Base-by-base conservation (phyloP, 2,329 filamentous ascomycete species). In the Fusarium humuli region DNA sequence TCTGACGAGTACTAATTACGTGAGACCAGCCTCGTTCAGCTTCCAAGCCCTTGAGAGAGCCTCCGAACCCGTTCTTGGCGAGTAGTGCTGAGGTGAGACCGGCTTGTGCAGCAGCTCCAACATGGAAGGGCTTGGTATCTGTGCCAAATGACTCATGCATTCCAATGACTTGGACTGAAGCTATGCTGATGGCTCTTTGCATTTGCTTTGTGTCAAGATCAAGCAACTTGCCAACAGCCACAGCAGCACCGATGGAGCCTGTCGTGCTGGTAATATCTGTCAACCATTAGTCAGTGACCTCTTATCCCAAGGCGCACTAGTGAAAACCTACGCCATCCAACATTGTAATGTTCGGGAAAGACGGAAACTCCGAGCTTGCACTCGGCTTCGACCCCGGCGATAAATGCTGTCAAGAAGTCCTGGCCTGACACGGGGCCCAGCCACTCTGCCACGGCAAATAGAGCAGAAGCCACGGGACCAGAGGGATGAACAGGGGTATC, bases 401-500 rank as follows among this genome's bases (percentile, higher is more conserved):
- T n/a, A 12, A 60, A 60, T 20, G 57, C 57, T 4, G 57, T 9
- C 8, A 60, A 25, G 16, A 60, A 57, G 1, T 57, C 50, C 6
- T 57, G 7, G 10, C 57, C 57, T 8, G 40, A 27, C 0, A 60
- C 50, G 12, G 48, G 47, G 3, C 29, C 57, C 13, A 60, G 30
- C 49, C 57, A 57, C 23, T 57, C 41, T 3, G 30, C 41, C 14
- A 57, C 6, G 13, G 57, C 40, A 13, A 60, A 60, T 18, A 60
- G 20, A 46, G 57, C 50, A 16, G 57, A 60, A 10, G 32, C 32
- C 6, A 60, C 57, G 30, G 57, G 57, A 6, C 50, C 50, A 4
- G 49, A 57, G 11, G 50, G 57, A 18, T 57, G 57, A 14, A 60
- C 53, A 12, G 57, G 57, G 9, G 53, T 57, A 13, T 57, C 57